Evolutionary conservation across 345 rosid genomes (phyloP).

Genomic region (Salix exigua): DNA sequence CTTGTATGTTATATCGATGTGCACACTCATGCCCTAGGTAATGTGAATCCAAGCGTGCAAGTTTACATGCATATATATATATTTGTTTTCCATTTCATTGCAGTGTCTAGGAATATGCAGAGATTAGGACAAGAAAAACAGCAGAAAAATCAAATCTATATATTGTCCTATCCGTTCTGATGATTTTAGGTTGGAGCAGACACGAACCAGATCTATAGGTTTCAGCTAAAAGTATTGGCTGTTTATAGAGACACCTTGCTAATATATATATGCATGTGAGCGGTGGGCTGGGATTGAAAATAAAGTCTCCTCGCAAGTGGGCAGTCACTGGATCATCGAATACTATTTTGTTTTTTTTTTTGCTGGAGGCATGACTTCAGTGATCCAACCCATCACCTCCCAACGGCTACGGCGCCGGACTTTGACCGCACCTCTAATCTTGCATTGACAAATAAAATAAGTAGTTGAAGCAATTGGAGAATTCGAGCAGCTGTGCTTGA

Average conservation of each 20-base stretch:
- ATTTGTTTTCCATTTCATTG: too few species aligned
- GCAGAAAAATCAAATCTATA: neutral
- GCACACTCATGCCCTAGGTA: neutral
- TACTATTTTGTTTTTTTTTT: too few species aligned
- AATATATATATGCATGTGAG: too few species aligned
- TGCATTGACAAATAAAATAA: too few species aligned
- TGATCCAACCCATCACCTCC: neutral
- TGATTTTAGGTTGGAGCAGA: neutral
- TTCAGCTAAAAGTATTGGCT: neutral
- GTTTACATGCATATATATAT: too few species aligned
- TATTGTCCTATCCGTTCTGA: neutral
- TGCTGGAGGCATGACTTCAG: neutral
- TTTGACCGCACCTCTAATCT: constrained; percentile 10
- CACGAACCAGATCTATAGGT: neutral
- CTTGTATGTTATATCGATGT: neutral
- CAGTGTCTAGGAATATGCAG: neutral
- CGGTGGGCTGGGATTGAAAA: too few species aligned
- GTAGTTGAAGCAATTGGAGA: too few species aligned
- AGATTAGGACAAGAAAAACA: neutral
- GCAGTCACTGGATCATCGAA: neutral
- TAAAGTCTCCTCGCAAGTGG: neutral
- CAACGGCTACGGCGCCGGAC: constrained; percentile 16
- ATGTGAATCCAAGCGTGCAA: neutral
- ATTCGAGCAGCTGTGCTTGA: too few species aligned
- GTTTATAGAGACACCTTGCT: neutral